Percentiles rank a stretch among this genome's conserved stretches.
Conservation (phyloP, 2,329 filamentous ascomycete genomes). For the Aspergillus piperis region DNA sequence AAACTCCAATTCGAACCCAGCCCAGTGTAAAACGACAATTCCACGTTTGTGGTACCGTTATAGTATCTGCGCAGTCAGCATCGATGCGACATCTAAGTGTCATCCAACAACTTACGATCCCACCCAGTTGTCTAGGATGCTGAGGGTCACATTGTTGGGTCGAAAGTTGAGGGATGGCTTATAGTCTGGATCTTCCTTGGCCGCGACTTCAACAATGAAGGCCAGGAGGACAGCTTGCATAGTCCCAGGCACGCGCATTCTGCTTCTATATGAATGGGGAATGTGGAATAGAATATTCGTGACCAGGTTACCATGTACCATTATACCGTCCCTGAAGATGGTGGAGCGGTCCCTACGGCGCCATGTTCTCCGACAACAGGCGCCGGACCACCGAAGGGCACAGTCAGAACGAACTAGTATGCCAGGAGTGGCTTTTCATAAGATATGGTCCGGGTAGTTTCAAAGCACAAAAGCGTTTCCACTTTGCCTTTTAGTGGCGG, state of each 20-base stretch:
- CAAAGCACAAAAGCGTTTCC: too few species aligned
- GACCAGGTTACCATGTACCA: background rate
- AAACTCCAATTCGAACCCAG: background rate
- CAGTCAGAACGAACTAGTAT: too few species aligned
- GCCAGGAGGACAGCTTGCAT: background rate
- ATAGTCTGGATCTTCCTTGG: constrained; percentile 6
- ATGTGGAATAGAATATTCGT: background rate
- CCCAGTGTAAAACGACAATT: background rate
- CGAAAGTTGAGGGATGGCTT: constrained; percentile 7
- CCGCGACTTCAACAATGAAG: background rate
- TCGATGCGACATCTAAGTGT: background rate
- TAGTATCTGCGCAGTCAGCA: constrained; percentile 1
- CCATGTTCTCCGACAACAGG: too few species aligned
- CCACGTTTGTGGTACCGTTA: background rate
- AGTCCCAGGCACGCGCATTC: background rate
- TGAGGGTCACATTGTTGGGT: constrained; percentile 13
- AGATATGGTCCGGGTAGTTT: too few species aligned
- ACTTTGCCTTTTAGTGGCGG: too few species aligned
- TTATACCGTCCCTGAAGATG: background rate
- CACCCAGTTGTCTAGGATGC: constrained; percentile 14
- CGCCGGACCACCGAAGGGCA: too few species aligned
- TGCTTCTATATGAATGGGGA: too few species aligned
- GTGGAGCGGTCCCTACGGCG: background rate
- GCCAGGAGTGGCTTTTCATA: too few species aligned
- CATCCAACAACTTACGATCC: constrained; percentile 1